Evolutionary conservation across 228 moss, liverwort and hornwort genomes (phyloP), one percentile per base, ranked within the genome.

Genomic region (Sphagnum magellanicum): DNA sequence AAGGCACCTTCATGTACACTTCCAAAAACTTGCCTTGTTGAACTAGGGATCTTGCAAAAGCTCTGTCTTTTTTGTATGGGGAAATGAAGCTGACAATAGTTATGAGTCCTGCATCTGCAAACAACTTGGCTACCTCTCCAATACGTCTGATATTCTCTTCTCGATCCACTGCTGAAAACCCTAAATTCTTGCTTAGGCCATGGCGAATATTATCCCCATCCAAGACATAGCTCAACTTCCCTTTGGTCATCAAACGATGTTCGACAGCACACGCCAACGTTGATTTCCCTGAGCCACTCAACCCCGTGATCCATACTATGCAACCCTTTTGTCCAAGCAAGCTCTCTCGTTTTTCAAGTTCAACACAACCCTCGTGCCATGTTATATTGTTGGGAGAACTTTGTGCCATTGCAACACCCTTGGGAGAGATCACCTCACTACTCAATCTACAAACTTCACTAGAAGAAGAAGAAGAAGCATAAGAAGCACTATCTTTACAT

Each of bases 81-180:
- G 79, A 79, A 48, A 78, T 78, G 64, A 78, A 78, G 52, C 79
- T 79, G 4, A 79, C 79, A 13, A 79, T 16, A 9, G 79, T 53
- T 52, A 79, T 75, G 58, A 79, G 63, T 5, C 79, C 79, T 5
- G 79, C 79, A 68, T 79, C 79, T 0, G 71, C 69, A 10, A 79
- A 79, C 0, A 79, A 63, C 9, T 76, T 84, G 49, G 91, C 91
- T 14, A 89, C 86, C 63, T 91, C 91, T 15, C 82, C 89, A 4
- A 91, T 82, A 50, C 91, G 80, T 58, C 91, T 64, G 73, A 91
- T 84, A 16, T 91, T 91, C 79, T 91, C 91, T 77, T 79, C 74
- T 8, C 91, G 80, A 14, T 91, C 89, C n/a, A 76, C 74, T 0
- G 58, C 65, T 5, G 87, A 84, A 65, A 89, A 91, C 57, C 87